Evolutionary conservation across 805 yeast species (phyloP).

Genomic region (Wickerhamiella sorbophila): DNA sequence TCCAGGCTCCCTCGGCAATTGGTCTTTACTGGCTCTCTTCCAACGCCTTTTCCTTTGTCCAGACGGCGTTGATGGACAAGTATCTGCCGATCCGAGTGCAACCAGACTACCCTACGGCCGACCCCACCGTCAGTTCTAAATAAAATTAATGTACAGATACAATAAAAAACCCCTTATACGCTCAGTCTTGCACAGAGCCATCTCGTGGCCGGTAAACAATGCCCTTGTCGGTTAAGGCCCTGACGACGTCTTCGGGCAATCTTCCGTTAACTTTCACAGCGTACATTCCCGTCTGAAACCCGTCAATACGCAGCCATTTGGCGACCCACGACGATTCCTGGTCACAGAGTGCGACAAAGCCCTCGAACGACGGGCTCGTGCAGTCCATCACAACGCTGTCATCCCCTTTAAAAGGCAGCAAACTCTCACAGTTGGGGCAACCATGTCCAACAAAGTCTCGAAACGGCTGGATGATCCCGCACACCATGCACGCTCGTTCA

Average conservation of each 20-base stretch:
- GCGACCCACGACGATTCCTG: conserved; percentile 90
- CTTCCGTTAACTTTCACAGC: conserved; percentile 91
- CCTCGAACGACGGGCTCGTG: conserved; percentile 93
- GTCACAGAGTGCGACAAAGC: conserved; percentile 78
- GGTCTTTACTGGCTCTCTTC: conserved; percentile 86
- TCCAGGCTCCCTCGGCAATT: conserved; percentile 75
- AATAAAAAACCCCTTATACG: background rate
- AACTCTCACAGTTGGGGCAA: conserved; percentile 92
- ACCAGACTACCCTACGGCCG: conserved; percentile 23
- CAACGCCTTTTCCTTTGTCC: conserved; percentile 58
- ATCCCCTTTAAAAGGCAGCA: conserved; percentile 64
- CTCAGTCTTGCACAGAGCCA: conserved; percentile 40
- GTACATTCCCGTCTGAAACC: conserved; percentile 76
- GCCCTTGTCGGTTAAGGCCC: conserved; percentile 58
- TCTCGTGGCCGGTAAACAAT: conserved; percentile 87
- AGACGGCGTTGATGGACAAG: conserved; percentile 57
- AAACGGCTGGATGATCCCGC: conserved; percentile 81
- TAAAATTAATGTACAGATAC: background rate
- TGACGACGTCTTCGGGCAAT: conserved; percentile 72
- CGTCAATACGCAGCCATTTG: conserved; percentile 83
- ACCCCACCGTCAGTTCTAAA: background rate
- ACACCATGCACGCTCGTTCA: conserved; percentile 93
- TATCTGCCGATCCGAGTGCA: conserved; percentile 43
- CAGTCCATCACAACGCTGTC: conserved; percentile 78
- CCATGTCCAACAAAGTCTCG: conserved; percentile 66